Evolutionary conservation across 2,329 filamentous ascomycete species (phyloP), one percentile per base, ranked within the genome.

Genomic region (Alternaria conjuncta): DNA sequence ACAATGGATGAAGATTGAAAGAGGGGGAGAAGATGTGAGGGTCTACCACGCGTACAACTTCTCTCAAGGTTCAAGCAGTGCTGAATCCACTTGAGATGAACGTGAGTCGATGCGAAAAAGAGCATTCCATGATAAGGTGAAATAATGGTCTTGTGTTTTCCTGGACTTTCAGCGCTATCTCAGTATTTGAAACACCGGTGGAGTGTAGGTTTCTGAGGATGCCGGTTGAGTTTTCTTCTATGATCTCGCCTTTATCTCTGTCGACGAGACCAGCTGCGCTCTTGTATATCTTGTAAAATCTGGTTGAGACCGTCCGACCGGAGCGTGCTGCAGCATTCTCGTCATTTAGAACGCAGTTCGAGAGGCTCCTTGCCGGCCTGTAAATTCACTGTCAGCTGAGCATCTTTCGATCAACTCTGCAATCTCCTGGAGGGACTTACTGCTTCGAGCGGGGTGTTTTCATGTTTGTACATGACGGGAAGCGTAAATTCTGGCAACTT

Each of bases 321-420:
- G 70, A 51, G 67, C 69, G 67, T 75, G 76, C 55, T 65, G 68
- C 20, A 77, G 57, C 23, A 70, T 65, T 25, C 70, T 72, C 15
- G 65, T 73, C 12, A 69, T 49, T 74, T 66, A 45, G 77, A 55
- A 59, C 70, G 76, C 23, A 76, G 57, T 62, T 77, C 68, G 13
- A 74, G 69, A 32, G 69, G 75, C 10, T 72, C 66, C 55, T 74
- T 75, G 67, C 70, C 73, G 68, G 72, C 72, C 74, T 76, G 18
- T 5, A 23, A 41, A 9, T n/a, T 4, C 7, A 11, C 7, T 20
- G 51, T 67, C 53, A 71, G 36, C 6, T 12, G 11, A 13, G 13
- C 10, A 25, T 47, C 15, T 6, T 56, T 36, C 13, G 55, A 12
- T 7, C 11, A 10, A 41, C 15, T 8, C 2, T 3, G n/a, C 15